Evolutionary conservation across 768 basidiomycete species (phyloP), one percentile per base, ranked within the genome.

Genomic region (Tremella yokohamensis): DNA sequence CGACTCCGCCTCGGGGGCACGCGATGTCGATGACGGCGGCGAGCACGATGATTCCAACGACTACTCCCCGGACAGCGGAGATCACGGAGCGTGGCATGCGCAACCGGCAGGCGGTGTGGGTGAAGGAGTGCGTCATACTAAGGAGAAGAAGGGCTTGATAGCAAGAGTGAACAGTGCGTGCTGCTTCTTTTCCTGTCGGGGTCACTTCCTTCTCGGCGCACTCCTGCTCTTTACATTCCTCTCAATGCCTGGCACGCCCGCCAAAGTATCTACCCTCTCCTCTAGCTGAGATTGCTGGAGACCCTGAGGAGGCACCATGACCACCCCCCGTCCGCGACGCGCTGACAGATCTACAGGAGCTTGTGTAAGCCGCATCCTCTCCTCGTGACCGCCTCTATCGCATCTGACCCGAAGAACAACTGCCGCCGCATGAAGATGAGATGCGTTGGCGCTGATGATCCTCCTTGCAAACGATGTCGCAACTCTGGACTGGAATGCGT

Each of bases 371-470:
- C 16, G 4, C 1, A 39, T 40, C 8, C n/a, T 16, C 8, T 15
- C n/a, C n/a, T 22, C n/a, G 42, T 18, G 6, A 6, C 15, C 42
- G 42, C 22, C 7, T n/a, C 22, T 15, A n/a, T 45, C 42, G 42
- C n/a, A 29, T 16, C 50, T 63, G 25, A 58, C 49, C n/a, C 48
- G 16, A 20, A 92, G 90, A 93, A 93, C 84, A 89, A 90, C 16
- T 94, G 92, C 77, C 82, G 92, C 66, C 89, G 90, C 71, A 91
- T 93, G 81, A 96, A 96, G 80, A 96, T 96, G 93, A 82, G 91
- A 66, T 97, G 92, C 73, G 90, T 93, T 4, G 91, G 90, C 1
- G 93, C 91, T 15, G 93, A 96, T 75, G 91, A 89, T 69, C 92
- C 93, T 22, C 93, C 93, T n/a, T 97, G 93, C 78, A 86, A 88